Base-by-base conservation (phyloP, 2,329 filamentous ascomycete species). In the Periconia sp. region DNA sequence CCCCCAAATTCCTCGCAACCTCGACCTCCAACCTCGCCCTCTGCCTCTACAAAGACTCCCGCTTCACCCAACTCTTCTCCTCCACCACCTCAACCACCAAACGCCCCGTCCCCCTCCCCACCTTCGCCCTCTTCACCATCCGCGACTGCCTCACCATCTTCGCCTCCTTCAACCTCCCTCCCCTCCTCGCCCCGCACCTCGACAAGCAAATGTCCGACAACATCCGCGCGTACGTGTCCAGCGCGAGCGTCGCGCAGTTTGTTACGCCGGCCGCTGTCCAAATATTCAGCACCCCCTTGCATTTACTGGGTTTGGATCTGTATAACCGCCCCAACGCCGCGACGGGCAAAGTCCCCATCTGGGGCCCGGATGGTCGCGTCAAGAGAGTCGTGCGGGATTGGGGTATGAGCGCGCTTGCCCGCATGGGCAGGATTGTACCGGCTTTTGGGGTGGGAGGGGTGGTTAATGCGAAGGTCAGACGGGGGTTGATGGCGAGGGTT, bases 141-240 rank as follows among this genome's bases (percentile, higher is more conserved):
- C 86, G 92, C 63, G 92, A 97, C 76, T 91, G 88, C 74, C 77
- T 96, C 57, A 96, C 92, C 48, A 92, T 96, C 64, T 96, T 95
- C 72, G 91, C 91, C 5, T 90, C 86, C 13, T 97, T 97, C 82
- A 97, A 97, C 70, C 78, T 96, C 2, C 93, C 93, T 0, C 84
- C 90, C 0, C 68, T 94, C 1, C 79, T 97, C 10, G 90, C 90
- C 0, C 91, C 91, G 0, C 74, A 78, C 6, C 77, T 96, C 18
- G 83, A 75, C 3, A 8, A 35, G 30, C 68, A 54, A 14, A 64
- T 74, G 58, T 42, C 52, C 41, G 59, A 81, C 14, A 75, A 81
- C 17, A 77, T 79, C 27, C 78, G 81, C 52, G 82, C 83, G 57
- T 72, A 86, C 31, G 76, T 85, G 15, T 77, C 62, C 6, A 66